Evolutionary conservation across 306 rosid species (phyloP).

Genomic region (Psophocarpus tetragonolobus): DNA sequence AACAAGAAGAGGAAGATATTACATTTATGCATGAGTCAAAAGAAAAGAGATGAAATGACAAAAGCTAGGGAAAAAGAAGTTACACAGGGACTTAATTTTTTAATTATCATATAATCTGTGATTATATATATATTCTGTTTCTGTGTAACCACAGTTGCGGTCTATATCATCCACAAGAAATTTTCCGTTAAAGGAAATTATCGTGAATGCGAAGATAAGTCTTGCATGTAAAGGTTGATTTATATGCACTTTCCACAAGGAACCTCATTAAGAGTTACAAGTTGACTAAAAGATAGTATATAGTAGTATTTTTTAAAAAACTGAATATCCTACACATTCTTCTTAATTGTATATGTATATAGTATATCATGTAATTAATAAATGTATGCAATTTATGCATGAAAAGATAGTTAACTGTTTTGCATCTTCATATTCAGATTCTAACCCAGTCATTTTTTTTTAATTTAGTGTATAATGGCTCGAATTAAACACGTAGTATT

Average conservation of each 20-base stretch:
- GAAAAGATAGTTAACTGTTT: neutral
- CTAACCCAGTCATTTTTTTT: neutral
- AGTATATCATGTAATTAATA: neutral
- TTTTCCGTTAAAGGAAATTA: conserved; percentile 6
- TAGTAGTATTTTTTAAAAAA: neutral
- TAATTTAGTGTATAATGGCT: neutral
- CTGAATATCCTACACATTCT: neutral
- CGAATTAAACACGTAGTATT: neutral
- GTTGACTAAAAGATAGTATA: neutral
- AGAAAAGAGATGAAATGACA: conserved; percentile 15
- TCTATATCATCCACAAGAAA: neutral
- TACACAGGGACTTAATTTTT: neutral
- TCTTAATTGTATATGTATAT: neutral
- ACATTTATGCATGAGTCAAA: conserved; percentile 12
- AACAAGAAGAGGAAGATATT: neutral
- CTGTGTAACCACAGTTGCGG: neutral
- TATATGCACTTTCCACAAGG: neutral
- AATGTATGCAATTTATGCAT: neutral
- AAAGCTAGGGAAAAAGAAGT: neutral
- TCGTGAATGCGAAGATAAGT: neutral
- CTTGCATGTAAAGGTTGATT: neutral
- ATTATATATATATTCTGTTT: neutral
- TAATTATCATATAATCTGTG: neutral
- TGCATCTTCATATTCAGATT: neutral
- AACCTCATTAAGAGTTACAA: neutral